These are phyloP conservation scores for Hymenoscyphus linearis DNA, from an alignment of 2,329 filamentous ascomycete genomes.

Conservation along the genomic window DNA sequence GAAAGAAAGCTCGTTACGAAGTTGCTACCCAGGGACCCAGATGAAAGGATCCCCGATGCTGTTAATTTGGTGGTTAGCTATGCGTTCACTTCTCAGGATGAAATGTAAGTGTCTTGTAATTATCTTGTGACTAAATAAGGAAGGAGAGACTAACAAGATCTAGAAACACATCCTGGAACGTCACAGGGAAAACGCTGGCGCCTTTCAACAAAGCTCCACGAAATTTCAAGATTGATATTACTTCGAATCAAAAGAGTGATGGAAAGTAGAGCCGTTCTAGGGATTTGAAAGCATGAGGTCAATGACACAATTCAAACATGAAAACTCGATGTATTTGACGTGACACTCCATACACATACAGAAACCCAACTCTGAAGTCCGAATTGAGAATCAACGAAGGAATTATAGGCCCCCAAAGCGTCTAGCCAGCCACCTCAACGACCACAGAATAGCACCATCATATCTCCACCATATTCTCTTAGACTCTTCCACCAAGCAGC, in stretches of 20 bases:
- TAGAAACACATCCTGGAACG: conserved; percentile 8
- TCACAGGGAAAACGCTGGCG: conserved; percentile 3
- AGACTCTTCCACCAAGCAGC: not conserved
- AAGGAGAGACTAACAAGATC: not conserved
- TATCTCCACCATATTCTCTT: not conserved
- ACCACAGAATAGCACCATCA: not conserved
- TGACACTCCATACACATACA: too few relatives aligned
- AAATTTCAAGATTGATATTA: too few relatives aligned
- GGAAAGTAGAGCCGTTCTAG: too few relatives aligned
- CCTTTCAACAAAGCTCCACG: not conserved
- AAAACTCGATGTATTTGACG: too few relatives aligned
- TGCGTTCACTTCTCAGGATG: conserved; percentile 1
- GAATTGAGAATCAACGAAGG: too few relatives aligned
- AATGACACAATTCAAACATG: too few relatives aligned
- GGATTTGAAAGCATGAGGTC: too few relatives aligned
- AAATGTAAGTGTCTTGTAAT: not conserved
- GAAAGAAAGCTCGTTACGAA: too few relatives aligned
- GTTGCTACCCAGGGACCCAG: too few relatives aligned
- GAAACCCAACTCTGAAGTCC: too few relatives aligned
- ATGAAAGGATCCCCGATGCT: too few relatives aligned
- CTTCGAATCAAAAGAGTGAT: too few relatives aligned
- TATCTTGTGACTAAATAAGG: not conserved
- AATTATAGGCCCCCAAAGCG: not conserved
- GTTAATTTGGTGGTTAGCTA: conserved; percentile 3
- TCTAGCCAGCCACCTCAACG: conserved; percentile 5